Evolutionary conservation across 768 basidiomycete species (phyloP), one percentile per base, ranked within the genome.

Genomic region (Amanita jacksonii): DNA sequence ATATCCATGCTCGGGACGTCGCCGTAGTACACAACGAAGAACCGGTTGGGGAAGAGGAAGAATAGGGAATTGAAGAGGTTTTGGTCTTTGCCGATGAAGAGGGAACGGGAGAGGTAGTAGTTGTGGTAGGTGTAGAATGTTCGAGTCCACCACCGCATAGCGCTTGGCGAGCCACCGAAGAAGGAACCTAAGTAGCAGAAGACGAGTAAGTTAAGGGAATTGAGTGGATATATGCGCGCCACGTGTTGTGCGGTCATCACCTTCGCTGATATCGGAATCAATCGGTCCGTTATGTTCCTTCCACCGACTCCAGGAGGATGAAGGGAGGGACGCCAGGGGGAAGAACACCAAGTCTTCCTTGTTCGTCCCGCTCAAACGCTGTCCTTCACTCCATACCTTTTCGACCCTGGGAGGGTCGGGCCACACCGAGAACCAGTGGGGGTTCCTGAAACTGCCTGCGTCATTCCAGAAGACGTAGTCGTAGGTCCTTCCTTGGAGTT

Each of bases 381-480:
- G 54, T 3, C 62, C 70, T 22, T 63, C 53, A 15, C 62, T 40
- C 62, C 67, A 76, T 1, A 74, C 50, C 24, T 64, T 48, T 19
- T 65, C 55, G 2, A 76, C 61, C 10, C 70, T 58, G 8, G 23
- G 46, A 3, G 58, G 52, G 48, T 70, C 65, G 2, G 76, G 77
- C 77, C 77, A 79, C n/a, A 28, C 33, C 3, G 44, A 45, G 51
- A 71, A 78, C 9, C 47, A 47, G 56, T 77, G 73, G 1, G 59
- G 51, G 15, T 54, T 43, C 10, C 74, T 55, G 51, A 79, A 75
- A 47, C 72, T 71, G 5, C 72, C 75, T 2, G 76, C 74, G 49
- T 79, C 76, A 27, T 59, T 66, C 77, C 76, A 79, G 49, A 79
- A 78, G 1, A 66, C 72, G 55, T 74, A 79, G 18, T 73, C 67